Evolutionary conservation across 768 basidiomycete species (phyloP), one percentile per base, ranked within the genome.

Genomic region (Tricholoma hemisulphureum): DNA sequence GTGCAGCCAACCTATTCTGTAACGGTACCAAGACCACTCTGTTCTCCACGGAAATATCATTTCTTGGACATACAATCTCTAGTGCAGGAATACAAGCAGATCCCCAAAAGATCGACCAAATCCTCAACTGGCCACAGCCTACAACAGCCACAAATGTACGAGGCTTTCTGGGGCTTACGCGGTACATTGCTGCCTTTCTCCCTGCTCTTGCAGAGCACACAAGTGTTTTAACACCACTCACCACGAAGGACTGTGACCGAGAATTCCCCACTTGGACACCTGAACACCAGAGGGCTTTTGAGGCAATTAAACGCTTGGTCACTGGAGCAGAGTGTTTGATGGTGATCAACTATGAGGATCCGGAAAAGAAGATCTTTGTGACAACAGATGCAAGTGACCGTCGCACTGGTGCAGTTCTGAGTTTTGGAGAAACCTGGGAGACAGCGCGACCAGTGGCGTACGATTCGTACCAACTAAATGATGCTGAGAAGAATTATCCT

Each of bases 201-300:
- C 74, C 74, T 0, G 51, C 46, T 0, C 62, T 76, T 2, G 68
- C 71, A 1, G 63, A 70, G 29, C 63, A 72, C 41, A 73, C 71
- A 43, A n/a, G 37, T 72, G 16, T 45, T 1, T 13, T 51, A 6
- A 51, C 50, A 4, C 24, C 50, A 20, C 26, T 51, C 24, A 51
- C 26, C 18, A 28, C 14, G 1, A 29, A 51, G 4, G 28, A 24
- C 7, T 29, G 28, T 52, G 31, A 52, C 9, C 4, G 31, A 2
- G 16, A 31, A 2, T 75, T 73, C 51, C 71, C 73, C 0, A 3
- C 21, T 0, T 75, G 73, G 74, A 60, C 58, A 0, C 5, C 34
- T 0, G 46, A 55, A 14, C 63, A 71, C 31, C 62, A 71, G 20
- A 0, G 23, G 0, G 69, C 71, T 1, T 75, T 69, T 45, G 64